Percentiles rank a stretch among this genome's conserved stretches.
Evolutionary conservation across 306 rosid genomes (phyloP).

Genomic region (Casuarina equisetifolia): DNA sequence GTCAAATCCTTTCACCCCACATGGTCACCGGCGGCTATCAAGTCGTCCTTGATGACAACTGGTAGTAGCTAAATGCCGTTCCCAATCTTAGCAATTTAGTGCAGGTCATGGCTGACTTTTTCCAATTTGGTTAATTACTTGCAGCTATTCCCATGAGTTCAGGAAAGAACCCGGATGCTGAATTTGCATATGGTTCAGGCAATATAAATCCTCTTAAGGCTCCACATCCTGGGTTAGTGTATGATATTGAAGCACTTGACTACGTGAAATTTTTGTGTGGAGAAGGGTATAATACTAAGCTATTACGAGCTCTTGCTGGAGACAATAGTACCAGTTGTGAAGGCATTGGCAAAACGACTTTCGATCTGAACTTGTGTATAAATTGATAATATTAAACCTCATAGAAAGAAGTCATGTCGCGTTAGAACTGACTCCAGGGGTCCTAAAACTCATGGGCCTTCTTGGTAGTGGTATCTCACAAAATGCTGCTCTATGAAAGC

Average conservation of each 20-base stretch:
- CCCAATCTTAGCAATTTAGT: too few species aligned
- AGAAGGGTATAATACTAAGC: slow-evolving; percentile 33
- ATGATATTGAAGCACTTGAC: slow-evolving; percentile 34
- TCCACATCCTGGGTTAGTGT: slow-evolving; percentile 46
- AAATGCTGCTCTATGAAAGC: too few species aligned
- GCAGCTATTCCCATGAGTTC: slow-evolving; percentile 39
- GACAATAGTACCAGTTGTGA: slow-evolving; percentile 18
- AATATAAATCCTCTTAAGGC: slow-evolving; percentile 40
- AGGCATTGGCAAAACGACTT: not conserved
- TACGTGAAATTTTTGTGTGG: slow-evolving; percentile 44
- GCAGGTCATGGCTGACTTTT: not conserved
- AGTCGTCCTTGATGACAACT: slow-evolving; percentile 49
- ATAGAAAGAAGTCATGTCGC: too few species aligned
- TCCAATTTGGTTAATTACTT: not conserved
- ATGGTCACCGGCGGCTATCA: slow-evolving; percentile 55
- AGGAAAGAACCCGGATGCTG: slow-evolving; percentile 16
- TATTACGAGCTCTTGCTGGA: slow-evolving; percentile 8
- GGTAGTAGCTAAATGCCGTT: slow-evolving; percentile 14
- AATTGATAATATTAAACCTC: too few species aligned
- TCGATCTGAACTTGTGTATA: slow-evolving; percentile 49
- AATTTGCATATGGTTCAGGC: slow-evolving; percentile 54
- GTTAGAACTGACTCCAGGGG: too few species aligned
- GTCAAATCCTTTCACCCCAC: slow-evolving; percentile 50
- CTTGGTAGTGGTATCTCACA: too few species aligned
- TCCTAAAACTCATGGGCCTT: too few species aligned